A percentile compares a stretch with the other conserved stretches of the same genome.
Conservation (phyloP, 148 eudicot genomes). For the Rhododendron molle region DNA sequence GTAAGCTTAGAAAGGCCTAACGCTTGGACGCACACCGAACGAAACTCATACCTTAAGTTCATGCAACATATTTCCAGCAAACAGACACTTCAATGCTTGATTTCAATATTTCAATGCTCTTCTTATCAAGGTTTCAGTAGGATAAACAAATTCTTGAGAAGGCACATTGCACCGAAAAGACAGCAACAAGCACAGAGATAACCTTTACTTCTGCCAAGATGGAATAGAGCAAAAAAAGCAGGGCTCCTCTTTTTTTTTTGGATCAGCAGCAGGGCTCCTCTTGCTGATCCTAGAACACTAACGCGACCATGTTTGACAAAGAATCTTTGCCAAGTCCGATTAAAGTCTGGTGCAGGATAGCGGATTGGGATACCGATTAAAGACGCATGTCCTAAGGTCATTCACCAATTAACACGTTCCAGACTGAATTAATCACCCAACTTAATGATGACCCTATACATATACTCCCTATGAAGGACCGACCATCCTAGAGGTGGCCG, state of each 20-base stretch:
- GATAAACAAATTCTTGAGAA: neutral
- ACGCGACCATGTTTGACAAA: too few relatives aligned
- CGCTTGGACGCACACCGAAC: neutral
- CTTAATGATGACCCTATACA: too few relatives aligned
- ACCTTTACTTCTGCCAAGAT: neutral
- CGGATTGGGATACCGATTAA: neutral
- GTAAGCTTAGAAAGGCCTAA: neutral
- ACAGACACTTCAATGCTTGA: neutral
- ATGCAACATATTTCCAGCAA: neutral
- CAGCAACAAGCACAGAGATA: neutral
- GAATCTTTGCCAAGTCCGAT: neutral
- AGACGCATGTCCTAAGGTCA: neutral
- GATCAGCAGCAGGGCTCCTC: too few relatives aligned
- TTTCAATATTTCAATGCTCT: neutral
- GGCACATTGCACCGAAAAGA: neutral
- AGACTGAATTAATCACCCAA: neutral
- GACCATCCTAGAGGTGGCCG: too few relatives aligned
- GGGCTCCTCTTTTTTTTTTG: neutral
- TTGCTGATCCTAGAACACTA: neutral
- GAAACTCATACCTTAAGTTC: neutral
- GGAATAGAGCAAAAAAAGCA: neutral
- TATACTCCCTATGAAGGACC: too few relatives aligned
- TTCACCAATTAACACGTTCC: neutral
- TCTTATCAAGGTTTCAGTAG: neutral
- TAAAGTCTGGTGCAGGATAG: too few relatives aligned